A percentile compares a stretch with the other conserved stretches of the same genome.
Evolutionary conservation across 2,329 filamentous ascomycete species (phyloP).

Genomic region (Epichloe baconii): DNA sequence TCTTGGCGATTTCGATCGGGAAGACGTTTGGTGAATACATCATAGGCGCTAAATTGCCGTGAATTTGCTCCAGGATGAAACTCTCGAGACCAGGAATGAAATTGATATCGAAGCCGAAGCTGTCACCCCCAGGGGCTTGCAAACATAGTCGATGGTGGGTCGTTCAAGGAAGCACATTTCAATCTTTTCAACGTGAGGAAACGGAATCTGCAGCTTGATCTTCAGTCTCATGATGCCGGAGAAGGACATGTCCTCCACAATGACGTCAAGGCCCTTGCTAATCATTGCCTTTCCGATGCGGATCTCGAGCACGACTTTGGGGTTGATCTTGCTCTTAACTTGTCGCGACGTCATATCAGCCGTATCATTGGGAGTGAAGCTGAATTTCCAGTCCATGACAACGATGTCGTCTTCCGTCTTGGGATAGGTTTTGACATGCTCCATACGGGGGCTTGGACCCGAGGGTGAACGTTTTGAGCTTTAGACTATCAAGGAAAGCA

Average conservation of each 20-base stretch:
- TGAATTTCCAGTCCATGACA: slow-evolving; percentile 99
- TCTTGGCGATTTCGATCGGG: slow-evolving; percentile 95
- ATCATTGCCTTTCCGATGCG: slow-evolving; percentile 92
- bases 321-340: slow-evolving; percentile 90
- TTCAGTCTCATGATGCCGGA: slow-evolving; percentile 93
- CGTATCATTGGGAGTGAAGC: slow-evolving; percentile 91
- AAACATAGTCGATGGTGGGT: slow-evolving; percentile 89
- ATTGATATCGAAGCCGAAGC: slow-evolving; percentile 95
- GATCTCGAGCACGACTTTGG: slow-evolving; percentile 90
- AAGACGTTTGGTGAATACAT: slow-evolving; percentile 98
- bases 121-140: slow-evolving; percentile 96
- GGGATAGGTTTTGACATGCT: slow-evolving; percentile 96
- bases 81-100: slow-evolving; percentile 89
- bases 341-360: slow-evolving; percentile 84
- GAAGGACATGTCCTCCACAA: slow-evolving; percentile 96
- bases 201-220: slow-evolving; percentile 91
- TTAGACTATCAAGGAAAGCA: slow-evolving; percentile 82
- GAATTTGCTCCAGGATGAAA: slow-evolving; percentile 94
- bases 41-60: slow-evolving; percentile 86
- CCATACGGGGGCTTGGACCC: slow-evolving; percentile 86
- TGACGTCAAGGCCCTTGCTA: slow-evolving; percentile 92
- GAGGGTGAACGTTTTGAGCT: slow-evolving; percentile 84
- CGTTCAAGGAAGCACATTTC: slow-evolving; percentile 90
- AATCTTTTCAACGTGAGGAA: slow-evolving; percentile 86
- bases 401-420: slow-evolving; percentile 91